phyloP scores from a whole-genome alignment of 805 yeast species.

The Komagataella pastoris region DNA sequence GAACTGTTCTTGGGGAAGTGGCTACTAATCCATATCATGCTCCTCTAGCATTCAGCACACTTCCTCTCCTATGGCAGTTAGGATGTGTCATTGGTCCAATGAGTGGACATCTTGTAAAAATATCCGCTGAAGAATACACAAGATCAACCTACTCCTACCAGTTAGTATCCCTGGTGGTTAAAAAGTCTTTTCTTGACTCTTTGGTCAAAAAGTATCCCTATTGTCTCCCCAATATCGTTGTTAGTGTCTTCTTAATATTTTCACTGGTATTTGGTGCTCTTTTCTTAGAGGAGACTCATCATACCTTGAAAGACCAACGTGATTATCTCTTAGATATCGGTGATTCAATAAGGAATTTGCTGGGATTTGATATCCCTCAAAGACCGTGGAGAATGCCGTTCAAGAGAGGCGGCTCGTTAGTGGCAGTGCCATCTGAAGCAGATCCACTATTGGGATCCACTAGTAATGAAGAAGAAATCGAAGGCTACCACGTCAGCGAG shows the following conservation, averaged over 20 bases:
- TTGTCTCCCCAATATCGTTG: slow-evolving; percentile 37
- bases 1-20: slow-evolving; percentile 50
- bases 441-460: background rate
- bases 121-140: slow-evolving; percentile 4
- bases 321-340: slow-evolving; percentile 35
- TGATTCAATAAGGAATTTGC: slow-evolving; percentile 15
- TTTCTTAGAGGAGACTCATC: slow-evolving; percentile 42
- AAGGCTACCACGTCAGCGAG: background rate
- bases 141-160: background rate
- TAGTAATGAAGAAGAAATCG: background rate
- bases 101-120: slow-evolving; percentile 24
- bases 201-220: slow-evolving; percentile 29
- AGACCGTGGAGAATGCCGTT: slow-evolving; percentile 7
- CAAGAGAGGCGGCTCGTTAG: background rate
- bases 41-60: slow-evolving; percentile 46
- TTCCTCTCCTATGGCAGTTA: slow-evolving; percentile 48
- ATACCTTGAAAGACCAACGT: slow-evolving; percentile 18
- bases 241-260: slow-evolving; percentile 21
- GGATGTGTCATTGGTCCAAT: slow-evolving; percentile 52
- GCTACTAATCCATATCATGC: slow-evolving; percentile 45
- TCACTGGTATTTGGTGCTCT: slow-evolving; percentile 26
- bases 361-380: slow-evolving; percentile 7
- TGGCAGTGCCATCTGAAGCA: background rate
- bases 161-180: background rate
- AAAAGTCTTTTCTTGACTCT: slow-evolving; percentile 7